phyloP scores from a whole-genome alignment of 192 early-diverging fungal genomes.

The Umbelopsis isabellina region DNA sequence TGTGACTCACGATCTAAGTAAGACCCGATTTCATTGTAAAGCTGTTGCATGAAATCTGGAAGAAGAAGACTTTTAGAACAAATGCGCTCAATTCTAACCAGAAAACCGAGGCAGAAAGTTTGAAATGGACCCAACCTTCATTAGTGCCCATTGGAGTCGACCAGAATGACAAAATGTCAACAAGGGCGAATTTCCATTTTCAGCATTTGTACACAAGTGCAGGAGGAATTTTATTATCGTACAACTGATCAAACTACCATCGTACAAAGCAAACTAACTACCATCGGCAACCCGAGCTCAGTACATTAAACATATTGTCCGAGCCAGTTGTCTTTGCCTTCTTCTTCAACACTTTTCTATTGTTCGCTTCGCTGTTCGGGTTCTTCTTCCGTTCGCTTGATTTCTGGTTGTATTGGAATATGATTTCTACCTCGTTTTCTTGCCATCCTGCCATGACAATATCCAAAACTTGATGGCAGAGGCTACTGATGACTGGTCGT shows the following conservation, averaged over 20 bases:
- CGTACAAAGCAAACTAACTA: conserved; percentile 6
- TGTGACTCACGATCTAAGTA: conserved; percentile 12
- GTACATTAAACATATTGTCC: conserved; percentile 43
- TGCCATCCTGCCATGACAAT: conserved; percentile 40
- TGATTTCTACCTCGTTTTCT: conserved; percentile 41
- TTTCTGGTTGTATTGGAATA: conserved; percentile 27
- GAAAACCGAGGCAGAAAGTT: background rate
- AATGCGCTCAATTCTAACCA: background rate
- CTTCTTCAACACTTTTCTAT: background rate
- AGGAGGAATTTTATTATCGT: too few species aligned
- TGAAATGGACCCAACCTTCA: conserved; percentile 13
- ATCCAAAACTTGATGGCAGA: conserved; percentile 35
- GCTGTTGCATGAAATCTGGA: conserved; percentile 16
- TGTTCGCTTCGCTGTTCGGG: background rate
- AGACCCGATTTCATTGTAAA: conserved; percentile 18
- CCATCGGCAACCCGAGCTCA: conserved; percentile 42
- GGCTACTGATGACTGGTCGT: conserved; percentile 20
- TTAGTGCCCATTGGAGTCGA: conserved; percentile 7
- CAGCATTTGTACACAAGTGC: background rate
- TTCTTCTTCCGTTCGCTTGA: conserved; percentile 11
- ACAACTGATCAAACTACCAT: too few species aligned
- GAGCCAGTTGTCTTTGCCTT: conserved; percentile 21
- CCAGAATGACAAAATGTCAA: conserved; percentile 21
- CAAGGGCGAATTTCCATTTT: conserved; percentile 19
- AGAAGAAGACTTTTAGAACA: background rate